Conservation (phyloP, 768 basidiomycete genomes). For the Chalciporus sphaerocephalus region DNA sequence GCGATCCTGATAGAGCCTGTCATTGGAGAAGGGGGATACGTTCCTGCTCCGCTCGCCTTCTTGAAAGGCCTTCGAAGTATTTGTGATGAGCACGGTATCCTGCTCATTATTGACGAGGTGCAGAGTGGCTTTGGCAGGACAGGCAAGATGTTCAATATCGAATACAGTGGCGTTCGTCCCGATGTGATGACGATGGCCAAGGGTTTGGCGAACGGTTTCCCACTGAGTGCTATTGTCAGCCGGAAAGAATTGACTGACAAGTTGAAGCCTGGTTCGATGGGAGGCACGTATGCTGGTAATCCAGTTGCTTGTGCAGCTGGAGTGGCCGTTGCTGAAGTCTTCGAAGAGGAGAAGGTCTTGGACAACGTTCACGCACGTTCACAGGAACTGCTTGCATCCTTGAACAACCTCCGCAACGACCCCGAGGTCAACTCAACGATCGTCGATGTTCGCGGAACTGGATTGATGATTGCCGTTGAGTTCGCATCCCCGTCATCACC, state of each 20-base stretch:
- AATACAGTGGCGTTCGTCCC: conserved; percentile 79
- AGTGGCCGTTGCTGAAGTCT: conserved; percentile 71
- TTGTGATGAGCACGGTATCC: conserved; percentile 83
- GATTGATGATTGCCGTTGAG: conserved; percentile 86
- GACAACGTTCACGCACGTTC: conserved; percentile 77
- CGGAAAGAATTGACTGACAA: conserved; percentile 77
- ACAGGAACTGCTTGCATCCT: conserved; percentile 58
- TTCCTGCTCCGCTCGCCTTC: conserved; percentile 79
- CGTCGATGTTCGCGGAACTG: conserved; percentile 82
- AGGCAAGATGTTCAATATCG: conserved; percentile 76
- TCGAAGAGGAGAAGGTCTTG: conserved; percentile 76
- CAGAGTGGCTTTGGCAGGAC: conserved; percentile 90
- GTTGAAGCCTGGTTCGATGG: conserved; percentile 77
- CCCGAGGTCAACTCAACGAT: conserved; percentile 53
- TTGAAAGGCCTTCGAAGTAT: conserved; percentile 72
- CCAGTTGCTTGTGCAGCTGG: conserved; percentile 91
- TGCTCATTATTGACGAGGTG: conserved; percentile 84
- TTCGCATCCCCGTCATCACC: conserved; percentile 62
- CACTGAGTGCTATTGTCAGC: conserved; percentile 81
- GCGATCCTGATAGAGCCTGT: conserved; percentile 94
- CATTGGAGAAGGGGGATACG: conserved; percentile 93
- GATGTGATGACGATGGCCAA: conserved; percentile 89
- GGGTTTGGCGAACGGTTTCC: conserved; percentile 92
- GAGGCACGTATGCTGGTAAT: conserved; percentile 91
- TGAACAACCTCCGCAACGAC: conserved; percentile 55